Evolutionary conservation across 805 yeast species (phyloP).

Genomic region (Candida montana): DNA sequence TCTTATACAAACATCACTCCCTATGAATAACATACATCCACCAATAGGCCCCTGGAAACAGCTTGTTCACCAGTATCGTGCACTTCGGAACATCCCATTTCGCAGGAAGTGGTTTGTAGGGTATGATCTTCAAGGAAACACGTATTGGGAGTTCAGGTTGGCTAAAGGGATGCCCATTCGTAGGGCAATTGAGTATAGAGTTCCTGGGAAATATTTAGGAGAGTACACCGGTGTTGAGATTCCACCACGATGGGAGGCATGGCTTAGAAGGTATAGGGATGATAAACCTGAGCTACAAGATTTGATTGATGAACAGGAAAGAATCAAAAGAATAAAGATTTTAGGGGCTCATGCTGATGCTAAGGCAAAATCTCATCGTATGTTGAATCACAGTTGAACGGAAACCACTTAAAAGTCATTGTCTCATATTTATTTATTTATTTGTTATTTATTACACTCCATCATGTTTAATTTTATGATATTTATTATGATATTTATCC

Average conservation of each 20-base stretch:
- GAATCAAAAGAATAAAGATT: constrained; percentile 47
- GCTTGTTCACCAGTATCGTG: constrained; percentile 49
- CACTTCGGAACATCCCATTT: constrained; percentile 62
- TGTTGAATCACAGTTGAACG: too few relatives aligned
- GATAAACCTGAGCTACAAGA: constrained; percentile 61
- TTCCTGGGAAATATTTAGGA: constrained; percentile 33
- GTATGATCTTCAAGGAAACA: constrained; percentile 77
- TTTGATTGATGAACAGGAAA: constrained; percentile 47
- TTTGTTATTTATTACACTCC: not conserved
- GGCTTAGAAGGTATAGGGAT: constrained; percentile 64
- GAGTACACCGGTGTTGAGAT: constrained; percentile 52
- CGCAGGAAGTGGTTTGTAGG: constrained; percentile 58
- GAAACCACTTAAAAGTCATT: too few relatives aligned
- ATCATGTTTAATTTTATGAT: constrained; percentile 9
- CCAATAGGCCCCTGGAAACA: constrained; percentile 48
- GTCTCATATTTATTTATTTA: not conserved
- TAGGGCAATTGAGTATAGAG: constrained; percentile 55
- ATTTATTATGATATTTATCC: constrained; percentile 3
- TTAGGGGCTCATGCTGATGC: constrained; percentile 25
- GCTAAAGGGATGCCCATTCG: constrained; percentile 48
- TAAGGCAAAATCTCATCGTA: constrained; percentile 1
- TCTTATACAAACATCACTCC: not conserved
- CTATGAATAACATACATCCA: constrained; percentile 45
- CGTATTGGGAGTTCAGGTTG: constrained; percentile 75
- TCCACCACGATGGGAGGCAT: constrained; percentile 73